Conservation (phyloP, 2,329 filamentous ascomycete species). For the Aspergillus pseudotamarii region DNA sequence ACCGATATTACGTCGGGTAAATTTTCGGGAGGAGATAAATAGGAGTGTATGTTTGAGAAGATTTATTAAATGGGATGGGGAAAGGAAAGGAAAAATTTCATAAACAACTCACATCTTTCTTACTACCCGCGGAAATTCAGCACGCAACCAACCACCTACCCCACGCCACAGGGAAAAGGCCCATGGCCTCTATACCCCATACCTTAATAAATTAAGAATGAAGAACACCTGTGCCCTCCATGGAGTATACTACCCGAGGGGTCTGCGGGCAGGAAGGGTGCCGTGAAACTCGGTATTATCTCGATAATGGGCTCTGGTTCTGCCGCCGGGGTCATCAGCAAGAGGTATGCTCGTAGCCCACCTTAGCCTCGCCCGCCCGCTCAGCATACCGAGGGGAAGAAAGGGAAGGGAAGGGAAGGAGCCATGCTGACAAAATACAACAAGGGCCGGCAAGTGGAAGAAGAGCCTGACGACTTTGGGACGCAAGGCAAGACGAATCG, state of each 20-base stretch:
- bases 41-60: too few relatives aligned
- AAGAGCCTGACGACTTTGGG: conserved; percentile 71
- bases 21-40: background rate
- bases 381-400: background rate
- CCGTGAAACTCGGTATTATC: conserved; percentile 70
- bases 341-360: conserved; percentile 55
- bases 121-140: background rate
- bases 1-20: too few relatives aligned
- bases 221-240: conserved; percentile 31
- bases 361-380: background rate
- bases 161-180: background rate
- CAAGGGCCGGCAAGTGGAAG: conserved; percentile 50
- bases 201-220: conserved; percentile 28
- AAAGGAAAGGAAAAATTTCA: background rate
- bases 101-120: background rate
- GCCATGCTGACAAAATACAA: background rate
- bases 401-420: too few relatives aligned
- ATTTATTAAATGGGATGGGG: too few relatives aligned
- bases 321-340: conserved; percentile 81
- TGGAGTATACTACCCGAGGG: conserved; percentile 50
- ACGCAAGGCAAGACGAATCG: conserved; percentile 60
- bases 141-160: background rate
- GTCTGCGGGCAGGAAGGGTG: conserved; percentile 65
- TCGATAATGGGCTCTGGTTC: conserved; percentile 75
- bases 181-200: conserved; percentile 5